Evolutionary conservation across 331 rosid species (phyloP), one percentile per base, ranked within the genome.

Genomic region (Malus hybrid): DNA sequence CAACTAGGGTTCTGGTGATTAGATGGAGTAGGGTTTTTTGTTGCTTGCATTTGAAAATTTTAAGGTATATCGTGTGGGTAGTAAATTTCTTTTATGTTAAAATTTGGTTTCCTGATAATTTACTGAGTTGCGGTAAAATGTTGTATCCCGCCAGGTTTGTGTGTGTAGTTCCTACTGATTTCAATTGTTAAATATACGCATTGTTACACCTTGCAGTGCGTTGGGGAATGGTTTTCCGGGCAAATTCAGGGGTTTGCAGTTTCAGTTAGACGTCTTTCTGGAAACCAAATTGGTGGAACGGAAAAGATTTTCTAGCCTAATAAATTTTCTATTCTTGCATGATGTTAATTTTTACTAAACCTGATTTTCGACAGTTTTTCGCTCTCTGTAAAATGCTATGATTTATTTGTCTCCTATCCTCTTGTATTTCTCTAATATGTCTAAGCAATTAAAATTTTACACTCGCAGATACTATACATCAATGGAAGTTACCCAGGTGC

Each of bases 401-500:
- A 53, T 71, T 16, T 32, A 55, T 16, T 9, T 2, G 63, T 19
- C 12, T 19, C 64, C 74, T 53, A 28, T 56, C 9, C 18, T 13
- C 39, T 10, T 39, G 58, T 9, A 39, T 39, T 36, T 44, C 5
- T 24, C 26, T 2, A 16, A 12, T 34, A 6, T 13, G 12, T 22
- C 8, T 62, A 26, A 72, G 10, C 22, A 58, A 6, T 14, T 39
- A 1, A 26, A 26, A 1, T 60, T 61, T 36, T 9, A 2, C 28
- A 33, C 12, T 30, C 19, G 18, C 63, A 73, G 76, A 78, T 77
- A 33, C 26, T 22, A 57, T n/a, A 86, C 87, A 84, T 87, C 89
- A 5, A 83, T 92, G 96, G 97, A 92, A 84, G 93, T 92, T 82
- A 92, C 97, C 10, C 93, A 86, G 71, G 82, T 87, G 58, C 91